Conservation (phyloP, 1,284 basidiomycete genomes). For the Schizophyllum commune region DNA sequence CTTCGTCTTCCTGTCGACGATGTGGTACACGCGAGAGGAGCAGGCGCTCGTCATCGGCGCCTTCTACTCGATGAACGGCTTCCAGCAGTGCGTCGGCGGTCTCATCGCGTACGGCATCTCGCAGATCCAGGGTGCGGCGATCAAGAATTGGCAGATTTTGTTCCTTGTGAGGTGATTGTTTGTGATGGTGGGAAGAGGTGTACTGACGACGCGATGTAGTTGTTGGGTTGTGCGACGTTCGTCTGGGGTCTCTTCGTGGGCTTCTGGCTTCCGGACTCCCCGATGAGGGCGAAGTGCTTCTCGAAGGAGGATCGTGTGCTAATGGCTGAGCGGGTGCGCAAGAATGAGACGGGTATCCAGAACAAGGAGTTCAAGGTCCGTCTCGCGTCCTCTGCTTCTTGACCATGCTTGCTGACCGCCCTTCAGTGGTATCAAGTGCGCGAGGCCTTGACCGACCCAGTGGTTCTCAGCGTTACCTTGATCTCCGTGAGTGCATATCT, state of each 20-base stretch:
- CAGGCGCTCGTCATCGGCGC: constrained; percentile 42
- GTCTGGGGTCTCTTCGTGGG: constrained; percentile 42
- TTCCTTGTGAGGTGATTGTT: constrained; percentile 29
- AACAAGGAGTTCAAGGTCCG: constrained; percentile 45
- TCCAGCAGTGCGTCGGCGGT: constrained; percentile 46
- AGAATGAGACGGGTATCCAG: constrained; percentile 49
- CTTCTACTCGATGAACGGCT: constrained; percentile 46
- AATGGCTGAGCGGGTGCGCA: constrained; percentile 46
- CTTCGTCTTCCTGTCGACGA: constrained; percentile 34
- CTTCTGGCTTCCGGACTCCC: constrained; percentile 45
- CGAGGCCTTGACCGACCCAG: constrained; percentile 41
- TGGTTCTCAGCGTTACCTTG: constrained; percentile 35
- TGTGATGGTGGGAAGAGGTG: neutral
- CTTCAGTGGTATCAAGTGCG: constrained; percentile 1
- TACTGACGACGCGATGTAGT: constrained; percentile 16
- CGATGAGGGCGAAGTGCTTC: constrained; percentile 42
- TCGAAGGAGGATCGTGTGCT: constrained; percentile 41
- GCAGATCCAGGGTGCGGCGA: constrained; percentile 29
- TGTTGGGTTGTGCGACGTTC: constrained; percentile 38
- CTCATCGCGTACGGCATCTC: constrained; percentile 43
- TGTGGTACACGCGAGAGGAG: constrained; percentile 47
- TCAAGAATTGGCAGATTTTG: constrained; percentile 48
- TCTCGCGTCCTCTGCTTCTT: constrained; percentile 11
- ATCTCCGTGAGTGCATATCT: constrained; percentile 21
- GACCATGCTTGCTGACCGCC: neutral